Base-by-base conservation (phyloP, 768 basidiomycete species). In the Paxillus rubicundulus region DNA sequence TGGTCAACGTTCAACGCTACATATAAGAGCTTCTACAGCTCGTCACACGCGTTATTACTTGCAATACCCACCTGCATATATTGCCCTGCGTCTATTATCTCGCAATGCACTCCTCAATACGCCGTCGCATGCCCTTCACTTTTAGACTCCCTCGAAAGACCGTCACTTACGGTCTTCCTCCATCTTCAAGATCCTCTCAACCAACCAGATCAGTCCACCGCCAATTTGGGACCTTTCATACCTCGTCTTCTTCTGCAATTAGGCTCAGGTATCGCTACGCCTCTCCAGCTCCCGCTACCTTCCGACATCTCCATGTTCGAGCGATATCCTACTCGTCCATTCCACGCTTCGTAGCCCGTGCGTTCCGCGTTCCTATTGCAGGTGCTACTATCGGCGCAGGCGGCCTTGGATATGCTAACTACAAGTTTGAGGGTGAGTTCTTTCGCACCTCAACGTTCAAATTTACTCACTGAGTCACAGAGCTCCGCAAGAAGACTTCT, bases 331-430 rank as follows among this genome's bases (percentile, higher is more conserved):
- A 96, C 68, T 78, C 85, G 4, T 87, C 92, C 9, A 87, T 97
- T 55, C 94, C 94, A n/a, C 77, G 85, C 57, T 89, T 96, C 58
- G 82, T 96, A 41, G 84, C 87, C 0, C 80, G 92, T 41, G 93
- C 93, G 0, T 93, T 97, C 63, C 78, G 88, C 46, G 84, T 97
- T 1, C 94, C 94, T 24, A 79, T 92, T 53, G 93, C 92, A 14
- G 92, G 89, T 6, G 88, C 86, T 33, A 92, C 92, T 1, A 81
- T 95, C 21, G 95, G 95, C 4, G 94, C 89, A 0, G 95, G 95
- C 9, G 87, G 92, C 0, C 74, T 96, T 51, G 92, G 91, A 5
- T 98, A 97, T 71, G 95, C 93, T 18, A 94, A 96, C 68, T 96
- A 96, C 76, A 94, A 94, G 73, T 86, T 96, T 62, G 95, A 98